Conservation (phyloP, 495 filamentous ascomycete species). For the Penicillium waksmanii region DNA sequence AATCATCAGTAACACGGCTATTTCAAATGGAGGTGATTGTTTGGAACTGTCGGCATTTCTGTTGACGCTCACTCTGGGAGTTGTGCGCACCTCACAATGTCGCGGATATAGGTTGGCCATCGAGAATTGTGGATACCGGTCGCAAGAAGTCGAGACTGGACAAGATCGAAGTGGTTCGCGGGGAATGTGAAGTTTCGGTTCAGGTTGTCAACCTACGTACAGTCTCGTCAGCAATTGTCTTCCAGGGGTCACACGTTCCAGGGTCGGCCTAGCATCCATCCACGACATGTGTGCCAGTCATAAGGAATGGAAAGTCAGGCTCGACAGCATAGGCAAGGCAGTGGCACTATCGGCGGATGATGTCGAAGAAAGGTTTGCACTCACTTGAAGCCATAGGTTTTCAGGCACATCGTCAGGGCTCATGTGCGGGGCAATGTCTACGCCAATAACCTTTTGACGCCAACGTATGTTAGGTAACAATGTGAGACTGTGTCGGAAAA, state of each 20-base stretch:
- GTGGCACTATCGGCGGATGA: neutral
- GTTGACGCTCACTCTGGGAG: neutral
- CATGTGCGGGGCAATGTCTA: constrained; percentile 80
- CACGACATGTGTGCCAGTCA: neutral
- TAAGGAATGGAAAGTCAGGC: too few relatives aligned
- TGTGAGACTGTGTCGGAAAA: neutral
- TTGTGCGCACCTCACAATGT: constrained; percentile 64
- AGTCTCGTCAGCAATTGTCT: constrained; percentile 26
- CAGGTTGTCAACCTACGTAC: constrained; percentile 69
- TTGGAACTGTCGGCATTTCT: neutral
- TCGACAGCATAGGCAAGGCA: neutral
- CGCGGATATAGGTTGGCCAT: constrained; percentile 80
- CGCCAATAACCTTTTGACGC: constrained; percentile 68
- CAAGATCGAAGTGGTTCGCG: constrained; percentile 80
- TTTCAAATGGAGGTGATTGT: neutral
- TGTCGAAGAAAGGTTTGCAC: constrained; percentile 19
- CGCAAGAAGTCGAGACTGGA: constrained; percentile 82
- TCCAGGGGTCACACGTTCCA: neutral
- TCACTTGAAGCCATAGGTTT: constrained; percentile 72
- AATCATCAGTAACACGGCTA: constrained; percentile 21
- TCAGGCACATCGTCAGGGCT: constrained; percentile 67
- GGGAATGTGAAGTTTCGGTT: constrained; percentile 77
- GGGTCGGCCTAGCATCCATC: neutral
- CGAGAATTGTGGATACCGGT: constrained; percentile 74
- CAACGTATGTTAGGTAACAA: constrained; percentile 24